Evolutionary conservation across 345 rosid species (phyloP), one percentile per base, ranked within the genome.

Genomic region (Ceriops decandra): DNA sequence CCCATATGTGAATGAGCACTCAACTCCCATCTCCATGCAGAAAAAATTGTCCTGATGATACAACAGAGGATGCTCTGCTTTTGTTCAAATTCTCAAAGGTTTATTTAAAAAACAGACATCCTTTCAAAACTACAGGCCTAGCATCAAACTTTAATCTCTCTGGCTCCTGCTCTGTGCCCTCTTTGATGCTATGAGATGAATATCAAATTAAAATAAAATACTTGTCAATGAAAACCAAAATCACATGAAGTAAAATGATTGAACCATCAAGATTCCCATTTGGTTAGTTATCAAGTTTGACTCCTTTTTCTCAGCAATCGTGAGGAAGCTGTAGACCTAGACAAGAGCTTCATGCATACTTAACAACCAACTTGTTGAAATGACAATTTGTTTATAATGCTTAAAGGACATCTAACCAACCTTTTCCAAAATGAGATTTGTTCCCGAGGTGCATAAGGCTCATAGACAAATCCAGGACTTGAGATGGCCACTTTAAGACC

Each of bases 401-500:
- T 42, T 42, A 42, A 42, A 42, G 19, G 16, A 42, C 49, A 42
- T 42, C 4, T 13, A 11, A 13, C 81, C 72, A 76, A 95, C 99
- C 99, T 91, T 74, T 63, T 68, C 97, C 95, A 95, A 69, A 90
- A 82, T 16, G 97, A 64, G 71, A 95, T 85, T 56, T 74, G 78
- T 74, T 88, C 93, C 21, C 81, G 86, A 53, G 82, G 80, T 67
- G 82, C 76, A 77, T 89, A 93, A 58, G 96, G 95, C 74, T 91
- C 99, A 78, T 85, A 86, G 32, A 95, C 84, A 79, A 91, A 79
- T 63, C 99, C 99, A 63, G 99, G 99, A 77, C 96, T 95, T 7
- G 83, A 81, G 79, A 95, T 78, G 15, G 90, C 66, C 28, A 91
- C 80, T 73, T 85, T 78, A 76, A 87, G 80, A 31, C 90, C 83